Conservation (phyloP, 306 rosid species). For the Rubus idaeus region DNA sequence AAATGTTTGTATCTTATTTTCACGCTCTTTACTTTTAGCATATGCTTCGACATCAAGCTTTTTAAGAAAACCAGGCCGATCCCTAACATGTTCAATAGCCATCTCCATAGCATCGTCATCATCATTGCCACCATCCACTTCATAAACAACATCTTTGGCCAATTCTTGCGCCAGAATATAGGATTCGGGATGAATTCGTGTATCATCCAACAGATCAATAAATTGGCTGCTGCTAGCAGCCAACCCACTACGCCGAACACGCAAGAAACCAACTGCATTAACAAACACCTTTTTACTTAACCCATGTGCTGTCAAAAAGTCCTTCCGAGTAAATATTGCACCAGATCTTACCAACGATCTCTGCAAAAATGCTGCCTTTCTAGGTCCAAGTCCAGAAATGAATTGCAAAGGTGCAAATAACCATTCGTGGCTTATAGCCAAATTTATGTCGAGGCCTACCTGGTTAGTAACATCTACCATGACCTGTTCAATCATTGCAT, state of each 20-base stretch:
- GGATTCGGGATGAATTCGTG: constrained; percentile 97
- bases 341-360: constrained; percentile 89
- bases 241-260: constrained; percentile 91
- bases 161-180: constrained; percentile 86
- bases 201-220: constrained; percentile 95
- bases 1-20: constrained; percentile 72
- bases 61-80: constrained; percentile 74
- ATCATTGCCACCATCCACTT: constrained; percentile 75
- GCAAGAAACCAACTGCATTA: constrained; percentile 93
- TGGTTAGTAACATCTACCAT: constrained; percentile 95
- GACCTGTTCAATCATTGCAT: constrained; percentile 84
- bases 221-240: constrained; percentile 87
- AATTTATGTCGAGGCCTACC: constrained; percentile 88
- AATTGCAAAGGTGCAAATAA: constrained; percentile 86
- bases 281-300: constrained; percentile 94
- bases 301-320: constrained; percentile 68
- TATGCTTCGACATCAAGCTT: constrained; percentile 75
- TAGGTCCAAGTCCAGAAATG: constrained; percentile 97
- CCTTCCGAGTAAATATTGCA: constrained; percentile 86
- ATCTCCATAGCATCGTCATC: constrained; percentile 93
- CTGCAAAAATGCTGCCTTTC: constrained; percentile 94
- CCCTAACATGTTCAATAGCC: constrained; percentile 98
- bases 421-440: constrained; percentile 93
- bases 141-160: constrained; percentile 94
- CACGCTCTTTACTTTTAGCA: constrained; percentile 57